Conservation (phyloP, 305 asterid genomes). For the Ajuga reptans region DNA sequence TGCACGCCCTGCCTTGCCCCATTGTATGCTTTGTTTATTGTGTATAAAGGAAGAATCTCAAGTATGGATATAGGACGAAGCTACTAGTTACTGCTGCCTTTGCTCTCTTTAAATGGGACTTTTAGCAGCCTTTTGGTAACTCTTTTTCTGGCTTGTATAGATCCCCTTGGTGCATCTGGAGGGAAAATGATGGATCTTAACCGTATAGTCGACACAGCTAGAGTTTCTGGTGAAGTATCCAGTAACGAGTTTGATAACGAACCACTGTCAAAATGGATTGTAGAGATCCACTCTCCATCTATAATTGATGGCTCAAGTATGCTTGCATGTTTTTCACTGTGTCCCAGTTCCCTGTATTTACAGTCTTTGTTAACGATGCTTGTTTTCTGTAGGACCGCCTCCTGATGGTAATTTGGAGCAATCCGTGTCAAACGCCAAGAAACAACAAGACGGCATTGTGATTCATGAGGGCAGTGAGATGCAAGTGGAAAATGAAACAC, state of each 20-base stretch:
- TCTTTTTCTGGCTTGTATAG: conserved; percentile 28
- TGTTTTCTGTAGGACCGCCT: conserved; percentile 32
- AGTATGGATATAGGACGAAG: background rate
- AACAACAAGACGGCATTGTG: conserved; percentile 15
- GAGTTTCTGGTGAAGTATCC: conserved; percentile 27
- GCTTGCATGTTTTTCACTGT: conserved; percentile 13
- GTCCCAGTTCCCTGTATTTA: background rate
- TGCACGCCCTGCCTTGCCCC: too few species aligned
- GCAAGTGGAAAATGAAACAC: conserved; percentile 20
- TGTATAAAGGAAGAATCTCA: background rate
- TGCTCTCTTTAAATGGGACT: background rate
- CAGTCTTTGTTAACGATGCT: background rate
- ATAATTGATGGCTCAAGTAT: conserved; percentile 46
- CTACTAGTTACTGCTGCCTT: background rate
- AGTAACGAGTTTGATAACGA: conserved; percentile 46
- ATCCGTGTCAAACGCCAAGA: conserved; percentile 27
- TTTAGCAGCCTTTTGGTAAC: conserved; percentile 8
- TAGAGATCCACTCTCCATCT: conserved; percentile 40
- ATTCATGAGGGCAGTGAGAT: conserved; percentile 24
- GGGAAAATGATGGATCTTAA: conserved; percentile 25
- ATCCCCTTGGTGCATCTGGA: conserved; percentile 29
- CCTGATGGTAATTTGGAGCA: conserved; percentile 29
- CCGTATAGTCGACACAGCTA: conserved; percentile 20
- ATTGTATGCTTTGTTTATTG: background rate
- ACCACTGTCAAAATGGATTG: conserved; percentile 69